Evolutionary conservation across 2,329 filamentous ascomycete genomes (phyloP).

Genomic region (Talaromyces sp.): DNA sequence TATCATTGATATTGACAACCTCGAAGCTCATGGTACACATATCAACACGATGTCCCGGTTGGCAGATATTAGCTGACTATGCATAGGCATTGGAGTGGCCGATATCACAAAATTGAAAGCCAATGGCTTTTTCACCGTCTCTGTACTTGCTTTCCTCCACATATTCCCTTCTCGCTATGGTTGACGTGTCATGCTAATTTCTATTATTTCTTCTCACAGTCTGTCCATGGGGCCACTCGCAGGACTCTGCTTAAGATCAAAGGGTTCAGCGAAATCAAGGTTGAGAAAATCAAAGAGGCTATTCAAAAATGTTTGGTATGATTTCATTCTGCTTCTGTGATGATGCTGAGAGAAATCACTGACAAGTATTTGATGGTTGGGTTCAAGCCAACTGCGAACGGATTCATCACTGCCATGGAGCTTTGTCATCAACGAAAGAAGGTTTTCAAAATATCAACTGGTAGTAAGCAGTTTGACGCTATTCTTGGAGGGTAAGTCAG

Average conservation of each 20-base stretch:
- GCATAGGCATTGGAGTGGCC: conserved; percentile 55
- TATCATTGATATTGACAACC: conserved; percentile 62
- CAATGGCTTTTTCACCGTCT: conserved; percentile 59
- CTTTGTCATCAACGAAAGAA: conserved; percentile 58
- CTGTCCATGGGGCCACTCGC: conserved; percentile 56
- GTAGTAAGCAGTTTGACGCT: conserved; percentile 63
- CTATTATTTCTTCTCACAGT: conserved; percentile 38
- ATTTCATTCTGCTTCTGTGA: conserved; percentile 3
- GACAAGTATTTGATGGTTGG: background rate
- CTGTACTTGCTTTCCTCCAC: conserved; percentile 37
- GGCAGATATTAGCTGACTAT: background rate
- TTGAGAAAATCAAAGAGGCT: conserved; percentile 66
- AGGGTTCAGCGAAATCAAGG: conserved; percentile 65
- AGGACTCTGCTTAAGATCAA: conserved; percentile 61
- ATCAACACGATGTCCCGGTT: background rate
- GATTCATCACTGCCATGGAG: conserved; percentile 63
- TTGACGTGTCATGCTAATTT: background rate
- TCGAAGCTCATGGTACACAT: conserved; percentile 57
- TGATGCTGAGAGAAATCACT: background rate
- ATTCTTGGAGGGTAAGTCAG: conserved; percentile 55
- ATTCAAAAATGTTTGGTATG: conserved; percentile 55
- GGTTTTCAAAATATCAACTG: conserved; percentile 61
- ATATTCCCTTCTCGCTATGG: background rate
- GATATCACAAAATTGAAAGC: conserved; percentile 63
- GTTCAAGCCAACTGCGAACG: conserved; percentile 50